Conservation (phyloP, 225 moss, liverwort and hornwort species). For the Polytrichum commune region DNA sequence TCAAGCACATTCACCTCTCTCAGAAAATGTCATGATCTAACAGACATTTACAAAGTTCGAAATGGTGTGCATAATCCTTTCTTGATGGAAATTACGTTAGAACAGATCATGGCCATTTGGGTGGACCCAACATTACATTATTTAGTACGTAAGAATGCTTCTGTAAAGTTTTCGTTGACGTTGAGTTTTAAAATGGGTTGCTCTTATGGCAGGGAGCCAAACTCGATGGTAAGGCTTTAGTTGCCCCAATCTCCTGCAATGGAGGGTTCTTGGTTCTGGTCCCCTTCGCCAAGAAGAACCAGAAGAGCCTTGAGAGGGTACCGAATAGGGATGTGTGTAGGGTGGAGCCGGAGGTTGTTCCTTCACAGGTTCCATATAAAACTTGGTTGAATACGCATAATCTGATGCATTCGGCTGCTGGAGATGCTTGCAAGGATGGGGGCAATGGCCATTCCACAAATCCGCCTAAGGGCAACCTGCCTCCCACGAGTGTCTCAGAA, state of each 20-base stretch:
- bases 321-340: conserved; percentile 8
- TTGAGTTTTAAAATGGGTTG: neutral
- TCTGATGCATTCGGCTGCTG: conserved; percentile 8
- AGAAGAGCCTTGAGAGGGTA: conserved; percentile 26
- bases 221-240: conserved; percentile 43
- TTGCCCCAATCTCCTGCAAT: conserved; percentile 45
- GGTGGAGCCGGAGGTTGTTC: conserved; percentile 11
- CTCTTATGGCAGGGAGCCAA: conserved; percentile 60
- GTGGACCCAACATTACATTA: too few relatives aligned
- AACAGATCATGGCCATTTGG: neutral
- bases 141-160: neutral
- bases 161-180: neutral
- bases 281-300: conserved; percentile 58
- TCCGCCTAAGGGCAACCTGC: conserved; percentile 11
- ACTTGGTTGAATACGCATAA: conserved; percentile 24
- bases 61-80: too few relatives aligned
- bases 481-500: conserved; percentile 40
- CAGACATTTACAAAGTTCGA: too few relatives aligned
- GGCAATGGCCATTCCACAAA: neutral
- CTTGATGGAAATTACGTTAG: too few relatives aligned
- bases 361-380: conserved; percentile 26
- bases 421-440: conserved; percentile 4
- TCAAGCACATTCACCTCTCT: too few relatives aligned
- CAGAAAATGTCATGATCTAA: too few relatives aligned
- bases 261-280: conserved; percentile 76